These are phyloP conservation scores for Dalbergia cochinchinensis DNA, from an alignment of 306 rosid species.

Conservation along the genomic window DNA sequence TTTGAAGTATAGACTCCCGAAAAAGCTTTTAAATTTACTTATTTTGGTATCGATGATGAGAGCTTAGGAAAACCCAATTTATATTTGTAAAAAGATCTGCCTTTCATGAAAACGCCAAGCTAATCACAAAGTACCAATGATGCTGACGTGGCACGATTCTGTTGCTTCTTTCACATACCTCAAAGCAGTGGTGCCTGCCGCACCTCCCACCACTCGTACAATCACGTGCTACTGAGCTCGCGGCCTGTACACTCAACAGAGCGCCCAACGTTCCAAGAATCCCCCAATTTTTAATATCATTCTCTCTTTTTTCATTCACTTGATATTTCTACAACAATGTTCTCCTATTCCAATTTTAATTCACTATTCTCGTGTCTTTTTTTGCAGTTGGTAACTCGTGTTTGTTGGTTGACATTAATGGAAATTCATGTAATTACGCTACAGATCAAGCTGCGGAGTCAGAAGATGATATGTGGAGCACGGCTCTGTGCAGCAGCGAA, in stretches of 20 bases:
- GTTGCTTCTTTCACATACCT: constrained; percentile 26
- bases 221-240: constrained; percentile 45
- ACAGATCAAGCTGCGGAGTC: constrained; percentile 69
- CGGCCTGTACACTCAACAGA: not conserved
- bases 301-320: too few relatives aligned
- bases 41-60: too few relatives aligned
- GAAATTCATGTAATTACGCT: constrained; percentile 1
- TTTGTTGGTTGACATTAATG: not conserved
- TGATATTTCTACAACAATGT: too few relatives aligned
- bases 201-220: constrained; percentile 16
- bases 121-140: constrained; percentile 35
- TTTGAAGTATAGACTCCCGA: too few relatives aligned
- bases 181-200: constrained; percentile 35
- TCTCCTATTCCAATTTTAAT: too few relatives aligned
- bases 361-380: not conserved
- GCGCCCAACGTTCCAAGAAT: constrained; percentile 26
- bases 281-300: not conserved
- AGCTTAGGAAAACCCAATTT: too few relatives aligned
- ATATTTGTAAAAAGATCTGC: not conserved
- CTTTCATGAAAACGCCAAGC: constrained; percentile 23
- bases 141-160: constrained; percentile 31
- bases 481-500: constrained; percentile 54
- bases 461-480: constrained; percentile 79
- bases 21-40: too few relatives aligned
- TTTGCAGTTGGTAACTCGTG: not conserved